Conservation (phyloP, 305 asterid species). For the Lippia alba region DNA sequence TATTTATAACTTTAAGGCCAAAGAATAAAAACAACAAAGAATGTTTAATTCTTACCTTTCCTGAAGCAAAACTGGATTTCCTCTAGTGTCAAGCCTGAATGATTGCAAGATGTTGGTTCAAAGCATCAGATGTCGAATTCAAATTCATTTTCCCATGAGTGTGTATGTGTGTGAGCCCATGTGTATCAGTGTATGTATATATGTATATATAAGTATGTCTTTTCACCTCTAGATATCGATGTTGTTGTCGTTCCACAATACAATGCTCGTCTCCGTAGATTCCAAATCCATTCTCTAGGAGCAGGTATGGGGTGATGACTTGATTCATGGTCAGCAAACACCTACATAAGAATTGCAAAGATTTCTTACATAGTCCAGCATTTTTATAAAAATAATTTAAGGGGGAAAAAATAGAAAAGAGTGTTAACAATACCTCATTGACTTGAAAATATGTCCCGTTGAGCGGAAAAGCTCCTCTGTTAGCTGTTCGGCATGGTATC, state of each 20-base stretch:
- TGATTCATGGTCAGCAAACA: constrained; percentile 62
- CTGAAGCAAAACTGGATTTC: constrained; percentile 38
- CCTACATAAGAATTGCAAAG: constrained; percentile 30
- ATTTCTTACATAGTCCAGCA: too few species aligned
- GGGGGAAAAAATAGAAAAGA: not conserved
- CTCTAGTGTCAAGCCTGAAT: constrained; percentile 38
- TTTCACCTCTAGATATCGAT: constrained; percentile 54
- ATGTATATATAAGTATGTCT: too few species aligned
- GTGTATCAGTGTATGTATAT: too few species aligned
- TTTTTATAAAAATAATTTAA: not conserved
- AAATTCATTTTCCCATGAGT: not conserved
- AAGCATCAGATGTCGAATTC: not conserved
- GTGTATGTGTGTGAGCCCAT: too few species aligned
- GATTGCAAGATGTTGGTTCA: not conserved
- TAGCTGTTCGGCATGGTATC: constrained; percentile 58
- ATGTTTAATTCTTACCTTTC: constrained; percentile 36
- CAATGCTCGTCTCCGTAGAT: constrained; percentile 34
- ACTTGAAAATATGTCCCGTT: constrained; percentile 61
- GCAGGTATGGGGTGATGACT: constrained; percentile 47
- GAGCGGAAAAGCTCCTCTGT: constrained; percentile 52
- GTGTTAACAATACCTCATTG: constrained; percentile 44
- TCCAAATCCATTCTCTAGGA: constrained; percentile 42
- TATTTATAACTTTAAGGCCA: not conserved
- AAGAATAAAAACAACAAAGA: too few species aligned
- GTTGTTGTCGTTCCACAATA: constrained; percentile 53